Percentiles rank a stretch among this genome's conserved stretches.
Conservation (phyloP, 768 basidiomycete genomes). For the Trametes punicea region DNA sequence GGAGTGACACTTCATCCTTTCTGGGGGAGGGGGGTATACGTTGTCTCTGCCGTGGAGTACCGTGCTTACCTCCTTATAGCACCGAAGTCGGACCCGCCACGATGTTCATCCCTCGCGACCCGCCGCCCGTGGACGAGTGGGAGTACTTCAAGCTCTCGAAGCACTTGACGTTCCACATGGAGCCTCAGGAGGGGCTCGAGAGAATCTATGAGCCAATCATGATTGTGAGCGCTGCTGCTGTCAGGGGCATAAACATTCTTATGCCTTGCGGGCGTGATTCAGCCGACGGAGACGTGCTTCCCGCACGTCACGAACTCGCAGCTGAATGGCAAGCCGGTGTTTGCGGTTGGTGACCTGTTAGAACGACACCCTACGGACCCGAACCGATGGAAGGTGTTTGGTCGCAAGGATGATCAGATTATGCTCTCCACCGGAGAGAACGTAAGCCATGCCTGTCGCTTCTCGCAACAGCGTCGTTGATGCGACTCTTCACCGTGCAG, state of each 20-base stretch:
- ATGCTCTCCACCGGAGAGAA: slow-evolving; percentile 33
- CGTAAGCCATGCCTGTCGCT: background rate
- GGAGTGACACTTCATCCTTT: slow-evolving; percentile 3
- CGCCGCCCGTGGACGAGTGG: slow-evolving; percentile 11
- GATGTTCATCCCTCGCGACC: slow-evolving; percentile 11
- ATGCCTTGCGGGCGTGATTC: background rate
- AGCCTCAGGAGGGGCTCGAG: background rate
- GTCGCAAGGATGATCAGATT: slow-evolving; percentile 38
- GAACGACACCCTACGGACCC: slow-evolving; percentile 41
- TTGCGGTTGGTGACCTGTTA: slow-evolving; percentile 43
- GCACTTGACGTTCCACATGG: slow-evolving; percentile 2
- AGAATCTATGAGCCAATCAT: slow-evolving; percentile 14
- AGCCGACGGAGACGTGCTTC: slow-evolving; percentile 23
- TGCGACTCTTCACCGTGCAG: slow-evolving; percentile 23
- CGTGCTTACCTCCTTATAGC: background rate
- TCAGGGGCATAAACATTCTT: too few relatives aligned
- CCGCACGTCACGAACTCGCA: slow-evolving; percentile 32
- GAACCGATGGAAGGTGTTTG: slow-evolving; percentile 31
- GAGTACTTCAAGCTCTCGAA: slow-evolving; percentile 21
- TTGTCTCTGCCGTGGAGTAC: background rate
- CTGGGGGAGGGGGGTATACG: background rate
- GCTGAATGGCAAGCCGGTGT: slow-evolving; percentile 37
- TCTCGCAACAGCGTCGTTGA: too few relatives aligned
- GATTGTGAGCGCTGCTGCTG: slow-evolving; percentile 12
- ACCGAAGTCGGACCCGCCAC: slow-evolving; percentile 15